These are phyloP conservation scores for Globisporangium okanoganense DNA, from an alignment of 352 stramenopile genomes.

Conservation along the genomic window DNA sequence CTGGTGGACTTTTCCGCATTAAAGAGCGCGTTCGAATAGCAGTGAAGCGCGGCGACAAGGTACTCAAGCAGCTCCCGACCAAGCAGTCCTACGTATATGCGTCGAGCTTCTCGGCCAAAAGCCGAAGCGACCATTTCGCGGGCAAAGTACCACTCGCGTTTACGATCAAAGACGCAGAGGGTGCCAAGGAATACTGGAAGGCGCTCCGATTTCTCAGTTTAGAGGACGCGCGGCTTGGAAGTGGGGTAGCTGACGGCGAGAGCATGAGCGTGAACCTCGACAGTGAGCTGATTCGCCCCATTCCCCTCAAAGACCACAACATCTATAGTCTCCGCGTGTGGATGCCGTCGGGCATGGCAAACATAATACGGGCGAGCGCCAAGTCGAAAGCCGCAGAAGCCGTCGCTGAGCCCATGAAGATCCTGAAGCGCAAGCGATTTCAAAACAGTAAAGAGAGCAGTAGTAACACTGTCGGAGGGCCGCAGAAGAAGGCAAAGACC, in stretches of 20 bases:
- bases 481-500: slow-evolving; percentile 23
- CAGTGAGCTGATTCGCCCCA: slow-evolving; percentile 48
- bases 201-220: slow-evolving; percentile 65
- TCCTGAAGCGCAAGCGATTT: slow-evolving; percentile 57
- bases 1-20: slow-evolving; percentile 58
- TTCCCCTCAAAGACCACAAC: slow-evolving; percentile 60
- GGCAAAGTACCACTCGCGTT: slow-evolving; percentile 63
- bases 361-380: slow-evolving; percentile 34
- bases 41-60: slow-evolving; percentile 48
- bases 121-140: slow-evolving; percentile 43
- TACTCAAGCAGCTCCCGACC: slow-evolving; percentile 46
- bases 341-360: slow-evolving; percentile 52
- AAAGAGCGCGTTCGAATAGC: slow-evolving; percentile 44
- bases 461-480: neutral
- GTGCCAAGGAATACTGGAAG: slow-evolving; percentile 70
- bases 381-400: slow-evolving; percentile 49
- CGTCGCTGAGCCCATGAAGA: slow-evolving; percentile 32
- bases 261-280: slow-evolving; percentile 51
- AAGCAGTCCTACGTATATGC: slow-evolving; percentile 66
- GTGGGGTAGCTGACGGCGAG: slow-evolving; percentile 23
- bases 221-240: slow-evolving; percentile 56
- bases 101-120: slow-evolving; percentile 47
- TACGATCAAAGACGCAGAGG: slow-evolving; percentile 28
- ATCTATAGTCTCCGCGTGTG: slow-evolving; percentile 64
- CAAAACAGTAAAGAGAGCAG: slow-evolving; percentile 10